Conservation (phyloP, 2,329 filamentous ascomycete species). For the Talaromyces sp. region DNA sequence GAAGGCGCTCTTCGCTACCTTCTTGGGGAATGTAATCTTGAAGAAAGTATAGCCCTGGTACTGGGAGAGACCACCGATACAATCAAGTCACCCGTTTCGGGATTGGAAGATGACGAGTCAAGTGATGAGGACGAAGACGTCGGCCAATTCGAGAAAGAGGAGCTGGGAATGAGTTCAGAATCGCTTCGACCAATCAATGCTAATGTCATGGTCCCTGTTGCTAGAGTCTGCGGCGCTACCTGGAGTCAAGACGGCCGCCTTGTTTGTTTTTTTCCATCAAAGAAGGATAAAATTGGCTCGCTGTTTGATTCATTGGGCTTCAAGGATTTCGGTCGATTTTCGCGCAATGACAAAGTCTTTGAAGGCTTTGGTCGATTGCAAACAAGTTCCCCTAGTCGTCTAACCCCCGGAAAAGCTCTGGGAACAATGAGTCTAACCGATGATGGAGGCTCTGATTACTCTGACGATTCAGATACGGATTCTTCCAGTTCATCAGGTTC, state of each 20-base stretch:
- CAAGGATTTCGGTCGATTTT: conserved; percentile 45
- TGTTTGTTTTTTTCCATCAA: conserved; percentile 54
- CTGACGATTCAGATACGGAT: conserved; percentile 54
- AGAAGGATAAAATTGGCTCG: conserved; percentile 47
- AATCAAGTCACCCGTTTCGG: conserved; percentile 39
- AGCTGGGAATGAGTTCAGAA: conserved; percentile 47
- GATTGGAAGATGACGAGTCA: conserved; percentile 67
- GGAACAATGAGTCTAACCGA: conserved; percentile 40
- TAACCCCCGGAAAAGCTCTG: conserved; percentile 14
- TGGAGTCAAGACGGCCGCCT: conserved; percentile 57
- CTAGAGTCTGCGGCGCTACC: conserved; percentile 54
- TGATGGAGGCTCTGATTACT: conserved; percentile 42
- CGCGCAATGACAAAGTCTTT: conserved; percentile 52
- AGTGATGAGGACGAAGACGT: conserved; percentile 71
- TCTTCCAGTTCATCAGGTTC: conserved; percentile 52
- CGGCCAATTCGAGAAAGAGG: conserved; percentile 38
- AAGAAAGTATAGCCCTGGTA: conserved; percentile 52
- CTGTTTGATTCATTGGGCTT: conserved; percentile 46
- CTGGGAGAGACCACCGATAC: conserved; percentile 55
- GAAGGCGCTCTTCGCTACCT: conserved; percentile 60
- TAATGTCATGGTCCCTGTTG: conserved; percentile 61
- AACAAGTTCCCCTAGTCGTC: conserved; percentile 43
- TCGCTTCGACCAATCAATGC: conserved; percentile 52
- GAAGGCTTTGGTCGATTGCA: conserved; percentile 61
- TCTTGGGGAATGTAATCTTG: conserved; percentile 54